Base-by-base conservation (phyloP, 129 eudicot genomes). In the Saussurea involucrata region DNA sequence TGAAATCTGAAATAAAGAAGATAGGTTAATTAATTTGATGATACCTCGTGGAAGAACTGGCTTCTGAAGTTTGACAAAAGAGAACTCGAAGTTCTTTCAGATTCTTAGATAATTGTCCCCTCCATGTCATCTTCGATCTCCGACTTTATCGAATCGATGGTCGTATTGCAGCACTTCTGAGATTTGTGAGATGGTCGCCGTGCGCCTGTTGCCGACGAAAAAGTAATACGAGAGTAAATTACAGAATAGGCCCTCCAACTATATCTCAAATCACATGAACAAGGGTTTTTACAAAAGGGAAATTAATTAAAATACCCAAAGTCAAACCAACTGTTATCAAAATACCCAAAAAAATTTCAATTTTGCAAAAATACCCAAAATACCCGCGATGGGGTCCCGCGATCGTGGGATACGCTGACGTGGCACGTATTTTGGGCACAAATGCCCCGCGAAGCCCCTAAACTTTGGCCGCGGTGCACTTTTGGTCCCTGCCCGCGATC, bases 51-150 rank as follows among this genome's bases (percentile, higher is more conserved):
- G 95, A 78, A 29, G 96, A 68, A 72, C 98, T 94, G 12, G 88
- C 88, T n/a, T 97, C 88, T 32, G 98, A 94, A 32, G 90, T 75
- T 40, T 86, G 98, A 57, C 93, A 91, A 74, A 91, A 89, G 36
- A 94, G 93, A 68, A 94, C 75, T 9, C 98, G 92, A 27, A 94
- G 88, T 75, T 94, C 98, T 83, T 91, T 94, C 13, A 94, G 74
- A 29, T 88, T 86, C 36, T 82, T 78, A 0, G 98, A 94, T 9
- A 94, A 73, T 63, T 94, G 85, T 34, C 77, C 81, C 76, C 86
- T 87, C 90, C 96, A 91, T 58, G 97, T 91, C 98, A 93, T 92
- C 40, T 61, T 72, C 67, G 37, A 71, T 63, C 65, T 63, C 63
- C 44, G 76, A 24, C 12, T 11, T 27, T 20, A 70, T n/a, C 17